These are phyloP conservation scores for Prunella vulgaris DNA, from an alignment of 257 asterid species.

Conservation along the genomic window DNA sequence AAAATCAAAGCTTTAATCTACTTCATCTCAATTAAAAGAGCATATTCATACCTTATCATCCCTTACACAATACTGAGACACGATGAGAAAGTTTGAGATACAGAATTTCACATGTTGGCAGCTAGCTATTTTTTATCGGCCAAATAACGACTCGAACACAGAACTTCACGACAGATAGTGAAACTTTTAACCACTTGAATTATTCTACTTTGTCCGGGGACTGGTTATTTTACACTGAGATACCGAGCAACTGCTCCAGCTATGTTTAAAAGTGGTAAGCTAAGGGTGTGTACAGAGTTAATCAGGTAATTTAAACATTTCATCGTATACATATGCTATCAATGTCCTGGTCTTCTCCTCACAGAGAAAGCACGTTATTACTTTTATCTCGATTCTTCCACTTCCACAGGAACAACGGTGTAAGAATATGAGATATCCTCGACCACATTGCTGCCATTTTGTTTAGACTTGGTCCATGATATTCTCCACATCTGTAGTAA, in stretches of 20 bases:
- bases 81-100: not conserved
- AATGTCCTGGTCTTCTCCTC: constrained; percentile 2
- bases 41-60: not conserved
- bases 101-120: not conserved
- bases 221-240: not conserved
- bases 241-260: not conserved
- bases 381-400: constrained; percentile 37
- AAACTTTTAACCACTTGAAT: too few species aligned
- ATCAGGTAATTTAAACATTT: not conserved
- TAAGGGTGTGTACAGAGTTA: not conserved
- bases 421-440: constrained; percentile 48
- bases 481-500: constrained; percentile 64
- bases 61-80: not conserved
- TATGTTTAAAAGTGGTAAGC: too few species aligned
- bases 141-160: too few species aligned
- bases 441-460: constrained; percentile 31
- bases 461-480: constrained; percentile 62
- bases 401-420: constrained; percentile 49
- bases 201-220: too few species aligned
- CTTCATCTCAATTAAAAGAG: not conserved
- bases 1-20: not conserved
- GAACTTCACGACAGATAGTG: too few species aligned
- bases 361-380: not conserved
- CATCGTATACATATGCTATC: not conserved
- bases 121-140: not conserved